Conservation (phyloP, 345 rosid species). For the Lagerstroemia speciosa region DNA sequence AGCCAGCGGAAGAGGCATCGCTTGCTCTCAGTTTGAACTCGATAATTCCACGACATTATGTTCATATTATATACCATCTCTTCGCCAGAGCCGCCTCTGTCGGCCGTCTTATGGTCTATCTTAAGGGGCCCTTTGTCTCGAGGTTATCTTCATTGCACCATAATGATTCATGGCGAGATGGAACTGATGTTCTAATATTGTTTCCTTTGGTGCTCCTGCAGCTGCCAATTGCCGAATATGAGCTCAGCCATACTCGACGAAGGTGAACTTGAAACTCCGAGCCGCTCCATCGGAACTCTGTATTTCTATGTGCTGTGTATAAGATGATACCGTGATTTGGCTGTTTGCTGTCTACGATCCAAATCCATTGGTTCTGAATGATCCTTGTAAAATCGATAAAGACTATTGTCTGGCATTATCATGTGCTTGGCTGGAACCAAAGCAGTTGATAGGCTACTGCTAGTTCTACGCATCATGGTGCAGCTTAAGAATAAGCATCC, state of each 20-base stretch:
- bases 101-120: background rate
- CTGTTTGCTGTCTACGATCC: background rate
- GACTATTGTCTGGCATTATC: background rate
- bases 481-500: too few relatives aligned
- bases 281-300: background rate
- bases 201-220: constrained; percentile 17
- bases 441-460: too few relatives aligned
- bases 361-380: background rate
- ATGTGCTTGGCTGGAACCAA: too few relatives aligned
- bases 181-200: background rate
- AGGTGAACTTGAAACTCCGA: background rate
- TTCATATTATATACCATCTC: background rate
- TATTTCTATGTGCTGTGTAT: background rate
- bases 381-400: background rate
- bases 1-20: background rate
- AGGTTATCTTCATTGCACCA: background rate
- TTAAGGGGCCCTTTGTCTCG: background rate
- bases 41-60: background rate
- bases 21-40: background rate
- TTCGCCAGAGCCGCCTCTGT: background rate
- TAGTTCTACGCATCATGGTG: too few relatives aligned
- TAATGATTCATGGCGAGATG: background rate
- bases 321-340: background rate
- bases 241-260: constrained; percentile 6
- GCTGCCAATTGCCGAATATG: constrained; percentile 65